Percentiles rank a stretch among this genome's conserved stretches.
These are phyloP conservation scores for Ganoderma resinaceum DNA, from an alignment of 1,284 basidiomycete species.

Conservation along the genomic window DNA sequence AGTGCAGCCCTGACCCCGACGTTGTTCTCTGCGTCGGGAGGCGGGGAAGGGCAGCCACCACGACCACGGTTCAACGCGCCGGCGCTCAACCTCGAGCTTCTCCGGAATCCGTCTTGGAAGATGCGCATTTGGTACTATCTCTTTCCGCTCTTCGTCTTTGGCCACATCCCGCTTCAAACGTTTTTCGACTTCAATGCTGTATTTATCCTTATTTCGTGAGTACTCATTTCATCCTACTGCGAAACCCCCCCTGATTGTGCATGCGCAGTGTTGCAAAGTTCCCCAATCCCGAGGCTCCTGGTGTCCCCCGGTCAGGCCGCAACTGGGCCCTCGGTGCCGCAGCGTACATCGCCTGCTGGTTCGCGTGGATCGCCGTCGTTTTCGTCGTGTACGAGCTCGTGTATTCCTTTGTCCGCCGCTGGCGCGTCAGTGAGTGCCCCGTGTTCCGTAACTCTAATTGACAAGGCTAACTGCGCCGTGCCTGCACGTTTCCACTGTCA, in stretches of 20 bases:
- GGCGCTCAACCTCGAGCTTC: conserved; percentile 67
- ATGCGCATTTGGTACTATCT: conserved; percentile 69
- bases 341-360: conserved; percentile 81
- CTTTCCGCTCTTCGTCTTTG: conserved; percentile 72
- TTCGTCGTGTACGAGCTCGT: conserved; percentile 81
- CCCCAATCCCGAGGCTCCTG: conserved; percentile 71
- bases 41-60: conserved; percentile 44
- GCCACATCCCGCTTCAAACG: conserved; percentile 75
- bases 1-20: conserved; percentile 55
- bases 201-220: conserved; percentile 79
- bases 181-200: conserved; percentile 85
- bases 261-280: conserved; percentile 68
- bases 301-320: conserved; percentile 70
- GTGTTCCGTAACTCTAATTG: conserved; percentile 13
- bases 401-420: conserved; percentile 81
- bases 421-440: conserved; percentile 82
- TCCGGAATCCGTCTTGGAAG: conserved; percentile 63
- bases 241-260: conserved; percentile 24
- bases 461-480: conserved; percentile 6
- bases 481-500: conserved; percentile 10
- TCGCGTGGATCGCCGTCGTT: conserved; percentile 77
- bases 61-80: conserved; percentile 70
- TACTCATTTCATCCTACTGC: conserved; percentile 33
- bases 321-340: conserved; percentile 82
- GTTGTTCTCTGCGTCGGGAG: conserved; percentile 47